A percentile compares a stretch with the other conserved stretches of the same genome.
phyloP scores from a whole-genome alignment of 1,284 basidiomycete genomes.

The Moniliophthora roreri region DNA sequence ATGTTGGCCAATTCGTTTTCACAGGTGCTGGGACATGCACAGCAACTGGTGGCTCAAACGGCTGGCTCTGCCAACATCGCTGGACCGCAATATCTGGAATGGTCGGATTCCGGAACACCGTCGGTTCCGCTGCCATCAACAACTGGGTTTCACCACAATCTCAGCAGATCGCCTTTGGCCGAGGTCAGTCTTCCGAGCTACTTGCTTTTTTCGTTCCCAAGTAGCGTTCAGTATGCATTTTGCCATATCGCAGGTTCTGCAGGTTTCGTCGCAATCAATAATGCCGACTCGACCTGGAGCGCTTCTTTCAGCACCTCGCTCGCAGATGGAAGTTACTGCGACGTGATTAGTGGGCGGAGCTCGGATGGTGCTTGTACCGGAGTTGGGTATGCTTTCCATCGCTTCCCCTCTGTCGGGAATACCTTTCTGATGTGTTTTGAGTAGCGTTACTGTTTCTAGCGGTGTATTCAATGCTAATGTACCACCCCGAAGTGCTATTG shows the following conservation, averaged over 20 bases:
- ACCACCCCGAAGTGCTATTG: constrained; percentile 53
- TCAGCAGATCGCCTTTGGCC: constrained; percentile 61
- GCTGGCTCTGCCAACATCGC: constrained; percentile 69
- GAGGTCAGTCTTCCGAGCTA: too few relatives aligned
- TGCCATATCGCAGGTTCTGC: constrained; percentile 36
- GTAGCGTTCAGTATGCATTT: too few relatives aligned
- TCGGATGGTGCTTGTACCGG: constrained; percentile 39
- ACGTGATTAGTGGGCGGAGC: constrained; percentile 40
- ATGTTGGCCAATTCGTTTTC: constrained; percentile 1
- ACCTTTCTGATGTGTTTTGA: constrained; percentile 1
- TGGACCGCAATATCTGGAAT: constrained; percentile 58
- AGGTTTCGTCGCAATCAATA: constrained; percentile 59
- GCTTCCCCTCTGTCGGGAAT: too few relatives aligned
- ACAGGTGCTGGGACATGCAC: constrained; percentile 54
- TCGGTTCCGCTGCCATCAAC: constrained; percentile 46
- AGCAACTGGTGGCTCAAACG: constrained; percentile 47
- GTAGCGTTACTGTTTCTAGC: constrained; percentile 49
- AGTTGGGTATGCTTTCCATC: constrained; percentile 35
- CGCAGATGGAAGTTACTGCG: constrained; percentile 47
- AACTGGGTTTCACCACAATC: constrained; percentile 58
- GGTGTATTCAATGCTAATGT: constrained; percentile 56
- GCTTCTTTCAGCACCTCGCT: constrained; percentile 42
- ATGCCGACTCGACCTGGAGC: constrained; percentile 40
- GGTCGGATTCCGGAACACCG: constrained; percentile 62
- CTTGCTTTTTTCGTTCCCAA: too few relatives aligned